Conservation (phyloP, 495 filamentous ascomycete genomes). For the Pyrenopolyporus hunteri region DNA sequence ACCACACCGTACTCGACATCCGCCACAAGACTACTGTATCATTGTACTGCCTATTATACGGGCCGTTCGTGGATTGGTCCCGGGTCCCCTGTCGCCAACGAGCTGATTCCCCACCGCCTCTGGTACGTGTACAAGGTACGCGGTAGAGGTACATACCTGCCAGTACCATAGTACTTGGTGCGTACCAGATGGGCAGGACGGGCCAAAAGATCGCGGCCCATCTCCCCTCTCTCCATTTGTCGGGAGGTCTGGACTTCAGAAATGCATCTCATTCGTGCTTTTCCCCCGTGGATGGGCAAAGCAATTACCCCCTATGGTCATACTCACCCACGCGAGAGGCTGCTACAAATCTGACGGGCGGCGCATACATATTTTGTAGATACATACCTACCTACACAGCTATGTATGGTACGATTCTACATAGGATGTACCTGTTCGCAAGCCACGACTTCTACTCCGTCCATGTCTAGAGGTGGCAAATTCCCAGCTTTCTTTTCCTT, state of each 20-base stretch:
- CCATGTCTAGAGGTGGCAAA: conserved; percentile 19
- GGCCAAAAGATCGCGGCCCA: conserved; percentile 7
- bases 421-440: too few species aligned
- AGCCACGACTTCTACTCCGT: too few species aligned
- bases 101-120: conserved; percentile 25
- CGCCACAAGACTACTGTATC: neutral
- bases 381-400: neutral
- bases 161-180: conserved; percentile 19
- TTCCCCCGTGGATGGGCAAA: conserved; percentile 2
- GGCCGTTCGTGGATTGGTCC: conserved; percentile 22
- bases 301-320: too few species aligned
- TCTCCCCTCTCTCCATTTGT: conserved; percentile 19
- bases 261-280: conserved; percentile 23
- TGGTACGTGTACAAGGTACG: conserved; percentile 18
- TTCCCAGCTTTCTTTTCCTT: conserved; percentile 7
- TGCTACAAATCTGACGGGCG: neutral
- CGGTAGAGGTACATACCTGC: too few species aligned
- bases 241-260: conserved; percentile 9
- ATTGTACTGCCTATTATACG: neutral
- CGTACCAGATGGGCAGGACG: conserved; percentile 17
- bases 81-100: conserved; percentile 31
- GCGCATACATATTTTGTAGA: neutral
- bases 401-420: too few species aligned
- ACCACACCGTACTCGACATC: conserved; percentile 26
- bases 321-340: too few species aligned